Base-by-base conservation (phyloP, 1,284 basidiomycete genomes). In the Sanguinoderma infundibulare region DNA sequence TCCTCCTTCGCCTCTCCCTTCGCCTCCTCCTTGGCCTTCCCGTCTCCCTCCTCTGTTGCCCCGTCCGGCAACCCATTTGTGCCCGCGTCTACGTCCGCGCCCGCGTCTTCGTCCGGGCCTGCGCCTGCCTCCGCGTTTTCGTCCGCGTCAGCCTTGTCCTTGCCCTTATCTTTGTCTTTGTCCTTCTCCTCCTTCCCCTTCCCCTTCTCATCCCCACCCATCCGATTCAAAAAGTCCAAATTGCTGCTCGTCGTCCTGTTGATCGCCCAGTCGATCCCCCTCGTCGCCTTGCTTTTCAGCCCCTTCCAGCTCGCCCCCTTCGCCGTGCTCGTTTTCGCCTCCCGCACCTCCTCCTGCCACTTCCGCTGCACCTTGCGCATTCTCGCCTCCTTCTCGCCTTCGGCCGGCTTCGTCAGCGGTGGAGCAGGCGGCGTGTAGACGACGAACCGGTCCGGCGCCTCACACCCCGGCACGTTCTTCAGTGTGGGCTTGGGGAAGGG, bases 341-440 rank as follows among this genome's bases (percentile, higher is more conserved):
- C 49, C n/a, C 49, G 49, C 49, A 51, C 49, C 49, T 51, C 49
- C 32, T 9, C 32, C 49, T 51, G 49, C 49, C 49, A 51, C 49
- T 51, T 51, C 32, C 49, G 49, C 49, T 35, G 49, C 32, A 51
- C 17, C 49, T 34, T 35, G 49, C 24, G 49, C 49, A n/a, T n/a
- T 20, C 35, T 51, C 32, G 32, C 49, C 49, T 51, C 49, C 49
- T 51, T 51, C 49, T 51, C 49, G 32, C 49, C 49, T 20, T 51
- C 49, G 17, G 34, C 30, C 20, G 49, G 49, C 49, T 51, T 51
- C 34, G 34, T 51, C 49, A 51, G 10, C 10, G 49, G 49, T 1
- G 49, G 49, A 0, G 49, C 32, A 1, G 49, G 49, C 49, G 49
- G 49, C 6, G 49, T 51, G 32, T 51, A 51, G 30, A 51, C 32